These are phyloP conservation scores for Sphaerostilbella broomeana DNA, from an alignment of 2,329 filamentous ascomycete species.

Conservation along the genomic window DNA sequence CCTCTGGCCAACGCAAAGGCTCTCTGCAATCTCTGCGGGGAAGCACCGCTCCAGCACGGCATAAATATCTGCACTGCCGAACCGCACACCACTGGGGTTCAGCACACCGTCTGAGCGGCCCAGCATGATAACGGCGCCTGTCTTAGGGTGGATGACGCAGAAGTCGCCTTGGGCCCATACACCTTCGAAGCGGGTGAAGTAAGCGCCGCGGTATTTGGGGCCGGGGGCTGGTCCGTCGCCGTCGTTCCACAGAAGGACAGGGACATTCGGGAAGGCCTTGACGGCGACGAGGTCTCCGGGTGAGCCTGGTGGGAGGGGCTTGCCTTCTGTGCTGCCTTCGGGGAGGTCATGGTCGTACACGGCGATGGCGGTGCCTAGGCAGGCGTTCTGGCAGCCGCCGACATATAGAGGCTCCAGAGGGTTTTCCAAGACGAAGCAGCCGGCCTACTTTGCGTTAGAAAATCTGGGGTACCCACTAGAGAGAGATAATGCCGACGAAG, in stretches of 20 bases:
- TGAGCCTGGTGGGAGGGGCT: slow-evolving; percentile 47
- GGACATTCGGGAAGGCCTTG: slow-evolving; percentile 67
- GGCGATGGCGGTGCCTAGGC: slow-evolving; percentile 44
- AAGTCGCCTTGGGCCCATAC: slow-evolving; percentile 85
- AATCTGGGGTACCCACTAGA: not conserved
- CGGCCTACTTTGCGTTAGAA: slow-evolving; percentile 32
- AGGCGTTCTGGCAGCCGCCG: slow-evolving; percentile 45
- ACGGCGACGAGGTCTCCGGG: slow-evolving; percentile 71
- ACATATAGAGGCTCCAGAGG: slow-evolving; percentile 60
- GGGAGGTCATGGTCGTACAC: slow-evolving; percentile 59
- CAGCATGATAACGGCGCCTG: slow-evolving; percentile 58
- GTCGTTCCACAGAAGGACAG: slow-evolving; percentile 59
- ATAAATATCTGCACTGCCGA: slow-evolving; percentile 77
- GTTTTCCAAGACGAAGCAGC: slow-evolving; percentile 59
- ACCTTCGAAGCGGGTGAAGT: slow-evolving; percentile 56
- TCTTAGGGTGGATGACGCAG: slow-evolving; percentile 61
- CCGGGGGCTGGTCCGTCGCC: slow-evolving; percentile 35
- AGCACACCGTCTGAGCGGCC: slow-evolving; percentile 72
- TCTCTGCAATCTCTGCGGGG: slow-evolving; percentile 56
- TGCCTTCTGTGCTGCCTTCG: slow-evolving; percentile 35
- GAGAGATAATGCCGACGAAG: not conserved
- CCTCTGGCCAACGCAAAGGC: slow-evolving; percentile 74
- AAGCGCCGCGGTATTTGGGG: slow-evolving; percentile 51
- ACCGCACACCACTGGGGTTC: slow-evolving; percentile 72
- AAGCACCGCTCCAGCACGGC: slow-evolving; percentile 64